A percentile compares a stretch with the other conserved stretches of the same genome.
Conservation (phyloP, 257 asterid species). For the Solanum tacnaense region DNA sequence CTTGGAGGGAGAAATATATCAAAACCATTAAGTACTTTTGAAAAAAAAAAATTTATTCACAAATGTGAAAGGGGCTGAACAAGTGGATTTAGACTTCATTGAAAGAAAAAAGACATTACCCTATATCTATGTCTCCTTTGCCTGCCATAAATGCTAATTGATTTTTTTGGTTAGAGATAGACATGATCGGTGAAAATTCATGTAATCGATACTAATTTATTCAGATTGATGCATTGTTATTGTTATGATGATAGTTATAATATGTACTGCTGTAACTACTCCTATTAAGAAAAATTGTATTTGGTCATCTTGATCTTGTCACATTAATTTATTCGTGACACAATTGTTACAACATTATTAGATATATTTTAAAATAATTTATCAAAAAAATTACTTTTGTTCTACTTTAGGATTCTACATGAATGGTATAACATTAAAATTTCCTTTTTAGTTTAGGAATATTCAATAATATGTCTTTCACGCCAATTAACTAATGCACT, state of each 20-base stretch:
- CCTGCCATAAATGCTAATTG: neutral
- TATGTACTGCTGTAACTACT: neutral
- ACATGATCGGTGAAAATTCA: neutral
- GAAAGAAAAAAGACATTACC: neutral
- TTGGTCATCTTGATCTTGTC: neutral
- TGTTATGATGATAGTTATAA: neutral
- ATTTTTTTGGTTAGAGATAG: neutral
- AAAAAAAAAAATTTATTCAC: neutral
- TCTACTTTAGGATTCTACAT: neutral
- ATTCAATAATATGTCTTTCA: neutral
- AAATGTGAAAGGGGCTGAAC: slow-evolving; percentile 6
- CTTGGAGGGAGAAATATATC: slow-evolving; percentile 3
- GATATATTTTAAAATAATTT: neutral
- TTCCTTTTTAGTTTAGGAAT: neutral
- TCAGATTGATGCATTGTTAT: neutral
- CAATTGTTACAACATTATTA: neutral
- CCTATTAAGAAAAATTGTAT: neutral
- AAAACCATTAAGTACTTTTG: slow-evolving; percentile 3
- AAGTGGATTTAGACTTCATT: slow-evolving; percentile 10
- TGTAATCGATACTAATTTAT: neutral
- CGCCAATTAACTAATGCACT: neutral
- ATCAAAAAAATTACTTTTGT: neutral
- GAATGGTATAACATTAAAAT: neutral
- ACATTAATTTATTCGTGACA: neutral
- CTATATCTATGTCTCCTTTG: neutral